These are phyloP conservation scores for Metschnikowia amazonensis DNA, from an alignment of 805 yeast genomes.

Conservation along the genomic window DNA sequence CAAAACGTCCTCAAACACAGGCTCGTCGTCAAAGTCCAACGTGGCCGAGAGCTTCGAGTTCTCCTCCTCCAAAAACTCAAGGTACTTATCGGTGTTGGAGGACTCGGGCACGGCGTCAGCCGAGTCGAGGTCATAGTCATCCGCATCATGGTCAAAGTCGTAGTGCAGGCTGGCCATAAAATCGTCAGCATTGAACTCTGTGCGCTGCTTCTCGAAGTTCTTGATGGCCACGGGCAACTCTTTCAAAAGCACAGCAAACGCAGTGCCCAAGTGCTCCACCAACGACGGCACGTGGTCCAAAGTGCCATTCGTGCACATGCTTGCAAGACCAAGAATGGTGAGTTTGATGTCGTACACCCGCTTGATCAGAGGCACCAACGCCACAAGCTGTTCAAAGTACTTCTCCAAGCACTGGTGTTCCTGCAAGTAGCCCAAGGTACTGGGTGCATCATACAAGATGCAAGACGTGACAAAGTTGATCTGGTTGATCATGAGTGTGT, in stretches of 20 bases:
- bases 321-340: constrained; percentile 55
- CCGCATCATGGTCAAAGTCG: constrained; percentile 11
- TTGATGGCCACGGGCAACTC: constrained; percentile 70
- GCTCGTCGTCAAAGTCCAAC: constrained; percentile 22
- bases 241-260: constrained; percentile 49
- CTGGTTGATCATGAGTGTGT: constrained; percentile 45
- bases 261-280: constrained; percentile 37
- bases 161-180: constrained; percentile 7
- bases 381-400: constrained; percentile 68
- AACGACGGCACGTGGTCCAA: constrained; percentile 35
- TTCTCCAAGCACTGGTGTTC: constrained; percentile 31
- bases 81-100: constrained; percentile 39
- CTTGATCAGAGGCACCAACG: constrained; percentile 47
- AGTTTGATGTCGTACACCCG: constrained; percentile 82
- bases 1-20: constrained; percentile 23
- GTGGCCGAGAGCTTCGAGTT: constrained; percentile 34
- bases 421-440: constrained; percentile 50
- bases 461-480: constrained; percentile 63
- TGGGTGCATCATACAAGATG: constrained; percentile 55
- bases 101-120: constrained; percentile 24
- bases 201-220: constrained; percentile 59
- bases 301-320: constrained; percentile 2
- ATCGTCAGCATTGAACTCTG: constrained; percentile 42
- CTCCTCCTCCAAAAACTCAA: constrained; percentile 46
- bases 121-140: constrained; percentile 19